A percentile compares a stretch with the other conserved stretches of the same genome.
These are phyloP conservation scores for Aspergillus transmontanensis DNA, from an alignment of 2,329 filamentous ascomycete species.

Conservation along the genomic window DNA sequence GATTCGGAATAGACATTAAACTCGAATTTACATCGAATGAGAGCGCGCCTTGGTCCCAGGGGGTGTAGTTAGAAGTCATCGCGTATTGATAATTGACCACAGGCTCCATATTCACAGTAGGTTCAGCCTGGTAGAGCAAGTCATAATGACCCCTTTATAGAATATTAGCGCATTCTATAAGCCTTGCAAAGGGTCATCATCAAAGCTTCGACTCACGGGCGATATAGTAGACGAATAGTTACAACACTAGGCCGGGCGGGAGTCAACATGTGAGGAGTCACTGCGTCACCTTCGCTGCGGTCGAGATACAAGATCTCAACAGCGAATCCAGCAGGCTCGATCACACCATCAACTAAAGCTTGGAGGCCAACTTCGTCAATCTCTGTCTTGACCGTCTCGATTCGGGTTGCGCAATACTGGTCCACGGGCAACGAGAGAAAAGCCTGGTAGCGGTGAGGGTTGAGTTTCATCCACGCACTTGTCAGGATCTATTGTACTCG, in stretches of 20 bases:
- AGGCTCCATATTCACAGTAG: conserved; percentile 39
- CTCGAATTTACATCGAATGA: conserved; percentile 44
- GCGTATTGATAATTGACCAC: conserved; percentile 46
- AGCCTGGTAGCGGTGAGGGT: conserved; percentile 68
- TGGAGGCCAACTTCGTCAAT: conserved; percentile 89
- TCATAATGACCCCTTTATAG: conserved; percentile 79
- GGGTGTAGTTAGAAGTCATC: conserved; percentile 40
- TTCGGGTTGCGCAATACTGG: conserved; percentile 68
- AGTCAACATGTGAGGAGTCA: conserved; percentile 56
- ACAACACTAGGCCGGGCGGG: conserved; percentile 50
- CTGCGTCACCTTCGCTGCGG: conserved; percentile 74
- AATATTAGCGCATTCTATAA: conserved; percentile 22
- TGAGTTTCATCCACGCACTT: conserved; percentile 78
- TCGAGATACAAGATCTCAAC: conserved; percentile 92
- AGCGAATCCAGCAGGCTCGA: conserved; percentile 75
- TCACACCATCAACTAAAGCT: conserved; percentile 74
- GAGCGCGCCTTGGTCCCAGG: conserved; percentile 41
- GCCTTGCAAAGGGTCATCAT: neutral
- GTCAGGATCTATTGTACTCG: conserved; percentile 67
- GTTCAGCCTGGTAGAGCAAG: conserved; percentile 74
- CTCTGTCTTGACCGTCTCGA: conserved; percentile 77
- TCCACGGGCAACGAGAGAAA: conserved; percentile 70
- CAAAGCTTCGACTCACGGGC: conserved; percentile 56
- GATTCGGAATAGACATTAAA: conserved; percentile 44
- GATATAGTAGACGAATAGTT: conserved; percentile 68